Percentiles rank a stretch among this genome's conserved stretches.
Evolutionary conservation across 2,329 filamentous ascomycete species (phyloP).

Genomic region (Talaromyces sp.): DNA sequence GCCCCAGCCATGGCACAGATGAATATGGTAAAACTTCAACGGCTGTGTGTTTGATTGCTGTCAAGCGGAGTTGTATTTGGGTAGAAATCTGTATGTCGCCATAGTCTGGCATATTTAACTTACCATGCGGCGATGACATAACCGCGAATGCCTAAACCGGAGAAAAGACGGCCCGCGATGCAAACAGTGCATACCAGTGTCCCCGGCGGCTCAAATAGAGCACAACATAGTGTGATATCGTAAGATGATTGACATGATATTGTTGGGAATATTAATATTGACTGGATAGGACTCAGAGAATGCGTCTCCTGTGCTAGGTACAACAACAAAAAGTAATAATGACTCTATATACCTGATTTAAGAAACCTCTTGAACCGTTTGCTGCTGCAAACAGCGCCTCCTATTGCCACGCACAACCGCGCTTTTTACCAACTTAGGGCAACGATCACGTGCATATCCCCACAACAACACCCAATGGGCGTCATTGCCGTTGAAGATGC

Average conservation of each 20-base stretch:
- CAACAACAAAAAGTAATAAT: not conserved
- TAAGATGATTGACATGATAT: not conserved
- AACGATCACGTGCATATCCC: not conserved
- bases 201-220: not conserved
- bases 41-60: not conserved
- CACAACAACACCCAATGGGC: not conserved
- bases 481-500: not conserved
- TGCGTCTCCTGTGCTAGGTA: not conserved
- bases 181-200: conserved; percentile 8
- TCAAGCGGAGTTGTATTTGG: not conserved
- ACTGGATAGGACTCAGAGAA: not conserved
- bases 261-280: no score
- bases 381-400: not conserved
- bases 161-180: conserved; percentile 5
- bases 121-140: conserved; percentile 2
- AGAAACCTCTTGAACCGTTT: not conserved
- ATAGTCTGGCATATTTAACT: not conserved
- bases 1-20: conserved; percentile 6
- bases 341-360: not conserved
- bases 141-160: conserved; percentile 5
- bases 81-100: not conserved
- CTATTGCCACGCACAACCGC: not conserved
- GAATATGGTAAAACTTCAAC: not conserved
- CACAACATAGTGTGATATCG: not conserved
- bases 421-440: not conserved